phyloP scores from a whole-genome alignment of 495 filamentous ascomycete species.

The Xylaria palmicola region DNA sequence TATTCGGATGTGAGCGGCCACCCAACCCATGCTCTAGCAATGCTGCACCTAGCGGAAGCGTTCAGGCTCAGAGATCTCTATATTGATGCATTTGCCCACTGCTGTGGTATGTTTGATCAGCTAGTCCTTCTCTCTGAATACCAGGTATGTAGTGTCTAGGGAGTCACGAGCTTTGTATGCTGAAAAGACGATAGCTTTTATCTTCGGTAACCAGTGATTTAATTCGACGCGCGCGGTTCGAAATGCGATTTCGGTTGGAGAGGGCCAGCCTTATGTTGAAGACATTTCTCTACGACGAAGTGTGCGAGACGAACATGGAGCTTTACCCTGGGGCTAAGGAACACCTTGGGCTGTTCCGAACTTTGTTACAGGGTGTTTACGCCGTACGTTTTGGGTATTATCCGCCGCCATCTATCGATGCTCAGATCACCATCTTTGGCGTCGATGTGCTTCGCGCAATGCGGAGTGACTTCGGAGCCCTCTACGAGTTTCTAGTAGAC shows the following conservation, averaged over 20 bases:
- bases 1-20: constrained; percentile 61
- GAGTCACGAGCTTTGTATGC: too few species aligned
- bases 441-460: constrained; percentile 53
- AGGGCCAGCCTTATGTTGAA: constrained; percentile 47
- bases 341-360: constrained; percentile 64
- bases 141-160: constrained; percentile 41
- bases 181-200: constrained; percentile 44
- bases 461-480: constrained; percentile 59
- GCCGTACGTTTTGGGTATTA: constrained; percentile 62
- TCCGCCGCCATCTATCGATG: constrained; percentile 48
- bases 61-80: constrained; percentile 56
- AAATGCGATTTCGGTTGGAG: constrained; percentile 61
- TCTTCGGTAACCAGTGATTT: constrained; percentile 55
- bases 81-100: constrained; percentile 65
- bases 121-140: constrained; percentile 53
- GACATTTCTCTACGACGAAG: constrained; percentile 61
- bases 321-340: constrained; percentile 49
- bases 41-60: constrained; percentile 61
- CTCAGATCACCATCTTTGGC: constrained; percentile 44
- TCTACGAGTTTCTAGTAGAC: constrained; percentile 65
- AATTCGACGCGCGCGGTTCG: constrained; percentile 57
- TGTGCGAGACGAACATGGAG: constrained; percentile 55
- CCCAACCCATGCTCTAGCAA: constrained; percentile 58
- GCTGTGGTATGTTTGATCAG: constrained; percentile 62
- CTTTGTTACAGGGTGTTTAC: constrained; percentile 60